Conservation (phyloP, 306 rosid species). For the Morella rubra region DNA sequence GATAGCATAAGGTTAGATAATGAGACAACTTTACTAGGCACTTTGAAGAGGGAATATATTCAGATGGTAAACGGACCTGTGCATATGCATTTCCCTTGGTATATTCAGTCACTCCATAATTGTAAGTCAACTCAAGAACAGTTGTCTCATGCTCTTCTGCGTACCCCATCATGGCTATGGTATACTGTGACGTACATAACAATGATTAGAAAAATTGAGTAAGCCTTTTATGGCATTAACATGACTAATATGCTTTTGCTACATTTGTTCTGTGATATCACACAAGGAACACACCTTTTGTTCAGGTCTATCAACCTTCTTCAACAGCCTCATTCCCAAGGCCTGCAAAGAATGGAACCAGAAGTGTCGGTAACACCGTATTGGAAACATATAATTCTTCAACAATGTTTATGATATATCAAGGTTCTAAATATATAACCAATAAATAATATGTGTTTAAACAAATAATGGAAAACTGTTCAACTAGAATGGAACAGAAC, state of each 20-base stretch:
- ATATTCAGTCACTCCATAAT: conserved; percentile 87
- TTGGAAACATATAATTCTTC: conserved; percentile 1
- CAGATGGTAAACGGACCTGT: conserved; percentile 48
- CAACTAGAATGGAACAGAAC: neutral
- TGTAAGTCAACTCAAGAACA: conserved; percentile 91
- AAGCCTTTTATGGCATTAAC: conserved; percentile 2
- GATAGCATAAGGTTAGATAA: conserved; percentile 3
- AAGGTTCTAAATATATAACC: neutral
- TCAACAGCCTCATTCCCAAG: conserved; percentile 71
- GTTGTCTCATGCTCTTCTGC: conserved; percentile 81
- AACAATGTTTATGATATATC: too few relatives aligned
- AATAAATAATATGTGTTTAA: neutral
- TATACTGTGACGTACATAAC: conserved; percentile 53
- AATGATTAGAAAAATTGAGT: conserved; percentile 11
- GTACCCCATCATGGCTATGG: conserved; percentile 80
- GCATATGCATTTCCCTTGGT: conserved; percentile 96
- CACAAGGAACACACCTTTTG: conserved; percentile 55
- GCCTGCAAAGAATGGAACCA: conserved; percentile 54
- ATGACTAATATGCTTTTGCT: neutral
- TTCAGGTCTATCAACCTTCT: conserved; percentile 78
- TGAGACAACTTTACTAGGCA: neutral
- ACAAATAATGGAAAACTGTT: neutral
- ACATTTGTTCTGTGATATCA: neutral
- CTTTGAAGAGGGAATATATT: neutral
- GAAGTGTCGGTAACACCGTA: conserved; percentile 9